Evolutionary conservation across 23 red algal genomes (phyloP).

Genomic region (Cyanidium caldarium): DNA sequence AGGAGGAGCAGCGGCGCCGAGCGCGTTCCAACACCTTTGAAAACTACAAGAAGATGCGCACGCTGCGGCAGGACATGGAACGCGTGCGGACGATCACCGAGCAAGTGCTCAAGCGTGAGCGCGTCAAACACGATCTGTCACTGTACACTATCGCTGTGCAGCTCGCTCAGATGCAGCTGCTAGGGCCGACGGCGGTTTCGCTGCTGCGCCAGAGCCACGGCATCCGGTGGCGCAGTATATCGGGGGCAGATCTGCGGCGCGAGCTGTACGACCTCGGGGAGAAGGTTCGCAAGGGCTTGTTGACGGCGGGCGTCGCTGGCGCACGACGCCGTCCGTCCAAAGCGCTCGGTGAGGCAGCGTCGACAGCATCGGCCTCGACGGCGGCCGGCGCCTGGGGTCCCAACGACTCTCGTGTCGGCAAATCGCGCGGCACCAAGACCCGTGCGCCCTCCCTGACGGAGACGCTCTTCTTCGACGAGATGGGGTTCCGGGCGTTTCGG

Average conservation of each 20-base stretch:
- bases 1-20: slow-evolving; percentile 18
- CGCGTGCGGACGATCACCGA: slow-evolving; percentile 30
- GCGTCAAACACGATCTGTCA: slow-evolving; percentile 26
- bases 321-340: background rate
- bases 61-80: slow-evolving; percentile 47
- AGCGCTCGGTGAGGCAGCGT: background rate
- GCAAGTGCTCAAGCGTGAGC: slow-evolving; percentile 36
- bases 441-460: background rate
- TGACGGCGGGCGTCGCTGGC: background rate
- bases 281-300: slow-evolving; percentile 10
- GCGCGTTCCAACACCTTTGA: slow-evolving; percentile 72
- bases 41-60: slow-evolving; percentile 38
- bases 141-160: background rate
- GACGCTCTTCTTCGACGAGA: slow-evolving; percentile 51
- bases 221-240: slow-evolving; percentile 9
- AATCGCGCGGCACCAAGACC: background rate
- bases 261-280: slow-evolving; percentile 22
- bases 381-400: background rate
- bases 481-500: slow-evolving; percentile 41
- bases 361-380: background rate
- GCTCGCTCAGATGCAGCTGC: background rate
- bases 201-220: background rate
- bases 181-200: background rate
- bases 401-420: too few species aligned
- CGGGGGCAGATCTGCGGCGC: slow-evolving; percentile 17